Percentiles rank a stretch among this genome's conserved stretches.
Conservation (phyloP, 345 rosid genomes). For the Eutrema japonicum region DNA sequence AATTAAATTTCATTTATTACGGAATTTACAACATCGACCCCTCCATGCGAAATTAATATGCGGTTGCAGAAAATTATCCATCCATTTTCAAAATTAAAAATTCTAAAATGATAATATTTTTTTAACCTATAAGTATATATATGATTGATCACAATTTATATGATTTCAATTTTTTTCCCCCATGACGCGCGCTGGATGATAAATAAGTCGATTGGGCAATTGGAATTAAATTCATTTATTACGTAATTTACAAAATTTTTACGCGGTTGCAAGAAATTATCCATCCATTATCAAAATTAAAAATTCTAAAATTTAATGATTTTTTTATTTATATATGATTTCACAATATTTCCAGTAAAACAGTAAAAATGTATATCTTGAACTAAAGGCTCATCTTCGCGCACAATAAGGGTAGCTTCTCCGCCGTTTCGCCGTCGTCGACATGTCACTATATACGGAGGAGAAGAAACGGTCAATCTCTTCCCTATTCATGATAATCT, state of each 20-base stretch:
- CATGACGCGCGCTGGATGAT: too few species aligned
- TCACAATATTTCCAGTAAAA: slow-evolving; percentile 37
- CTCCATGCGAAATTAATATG: slow-evolving; percentile 38
- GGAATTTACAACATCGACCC: slow-evolving; percentile 41
- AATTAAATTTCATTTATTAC: slow-evolving; percentile 43
- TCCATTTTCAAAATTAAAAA: background rate
- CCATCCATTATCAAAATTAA: background rate
- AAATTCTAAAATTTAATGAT: background rate
- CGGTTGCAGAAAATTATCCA: slow-evolving; percentile 37
- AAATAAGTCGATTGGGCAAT: background rate
- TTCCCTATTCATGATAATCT: slow-evolving; percentile 42
- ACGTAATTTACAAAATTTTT: slow-evolving; percentile 36
- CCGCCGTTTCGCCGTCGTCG: slow-evolving; percentile 34
- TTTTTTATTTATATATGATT: background rate
- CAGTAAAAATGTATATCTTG: slow-evolving; percentile 36
- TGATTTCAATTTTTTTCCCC: too few species aligned
- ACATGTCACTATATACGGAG: slow-evolving; percentile 34
- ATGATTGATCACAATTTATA: too few species aligned
- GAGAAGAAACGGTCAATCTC: slow-evolving; percentile 44
- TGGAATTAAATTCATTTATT: slow-evolving; percentile 42
- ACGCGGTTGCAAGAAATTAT: slow-evolving; percentile 35
- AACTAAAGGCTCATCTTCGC: slow-evolving; percentile 28
- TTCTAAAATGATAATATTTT: background rate
- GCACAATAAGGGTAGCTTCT: slow-evolving; percentile 32
- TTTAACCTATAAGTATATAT: too few species aligned